These are phyloP conservation scores for Poteriospumella lacustris DNA, from an alignment of 108 stramenopile species.

Conservation along the genomic window DNA sequence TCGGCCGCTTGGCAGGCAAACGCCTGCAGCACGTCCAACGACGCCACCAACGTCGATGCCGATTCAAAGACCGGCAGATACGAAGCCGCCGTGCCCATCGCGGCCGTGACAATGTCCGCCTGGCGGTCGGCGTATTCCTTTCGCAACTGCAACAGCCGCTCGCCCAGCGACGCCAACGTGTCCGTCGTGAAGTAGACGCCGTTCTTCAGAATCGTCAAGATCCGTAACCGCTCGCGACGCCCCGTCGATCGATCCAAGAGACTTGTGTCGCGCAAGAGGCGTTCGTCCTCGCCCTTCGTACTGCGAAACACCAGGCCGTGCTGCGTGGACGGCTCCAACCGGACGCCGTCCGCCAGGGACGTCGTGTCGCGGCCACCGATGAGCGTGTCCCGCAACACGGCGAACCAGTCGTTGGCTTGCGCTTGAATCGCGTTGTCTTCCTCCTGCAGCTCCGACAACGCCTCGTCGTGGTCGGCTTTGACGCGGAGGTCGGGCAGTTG, in stretches of 20 bases:
- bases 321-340: background rate
- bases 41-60: constrained; percentile 52
- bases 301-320: background rate
- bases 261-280: constrained; percentile 21
- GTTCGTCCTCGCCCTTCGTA: constrained; percentile 28
- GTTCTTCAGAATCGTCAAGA: constrained; percentile 77
- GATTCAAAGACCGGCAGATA: constrained; percentile 74
- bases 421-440: constrained; percentile 62
- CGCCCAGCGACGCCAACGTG: constrained; percentile 56
- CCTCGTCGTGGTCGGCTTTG: constrained; percentile 57
- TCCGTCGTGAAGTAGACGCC: constrained; percentile 86
- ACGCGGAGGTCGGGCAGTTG: constrained; percentile 69
- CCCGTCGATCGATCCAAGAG: constrained; percentile 47
- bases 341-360: background rate
- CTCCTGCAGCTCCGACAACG: constrained; percentile 61
- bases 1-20: constrained; percentile 80
- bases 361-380: constrained; percentile 58
- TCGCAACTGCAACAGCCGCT: constrained; percentile 57
- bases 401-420: constrained; percentile 63
- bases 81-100: constrained; percentile 70
- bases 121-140: constrained; percentile 71
- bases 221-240: constrained; percentile 46
- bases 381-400: background rate
- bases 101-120: constrained; percentile 62
- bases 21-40: constrained; percentile 73